Conservation (phyloP, 2,329 filamentous ascomycete genomes). For the Hyphodiscus sp. region DNA sequence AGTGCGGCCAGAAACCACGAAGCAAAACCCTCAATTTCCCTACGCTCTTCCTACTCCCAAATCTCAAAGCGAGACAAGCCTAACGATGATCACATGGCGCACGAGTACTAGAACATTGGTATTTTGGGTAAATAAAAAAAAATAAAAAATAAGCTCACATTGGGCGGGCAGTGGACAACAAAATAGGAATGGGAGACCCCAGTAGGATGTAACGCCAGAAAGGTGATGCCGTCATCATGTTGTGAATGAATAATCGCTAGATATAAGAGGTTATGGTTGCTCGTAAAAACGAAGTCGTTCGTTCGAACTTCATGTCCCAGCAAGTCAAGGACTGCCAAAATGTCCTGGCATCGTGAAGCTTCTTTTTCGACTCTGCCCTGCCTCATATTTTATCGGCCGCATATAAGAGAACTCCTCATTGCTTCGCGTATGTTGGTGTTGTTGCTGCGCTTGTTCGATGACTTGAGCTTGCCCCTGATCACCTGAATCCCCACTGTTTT, state of each 20-base stretch:
- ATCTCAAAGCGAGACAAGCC: neutral
- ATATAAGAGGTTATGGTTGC: neutral
- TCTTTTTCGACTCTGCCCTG: conserved; percentile 25
- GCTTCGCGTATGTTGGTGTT: conserved; percentile 19
- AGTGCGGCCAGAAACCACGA: neutral
- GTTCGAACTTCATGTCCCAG: neutral
- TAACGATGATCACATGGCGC: neutral
- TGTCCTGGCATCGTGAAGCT: conserved; percentile 24
- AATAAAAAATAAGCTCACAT: neutral
- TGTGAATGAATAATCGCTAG: neutral
- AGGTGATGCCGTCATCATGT: neutral
- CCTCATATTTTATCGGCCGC: conserved; percentile 21
- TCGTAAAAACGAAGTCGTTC: neutral
- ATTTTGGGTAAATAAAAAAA: neutral
- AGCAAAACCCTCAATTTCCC: neutral
- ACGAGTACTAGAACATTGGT: neutral
- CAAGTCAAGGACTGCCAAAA: conserved; percentile 19
- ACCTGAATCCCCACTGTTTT: conserved; percentile 18
- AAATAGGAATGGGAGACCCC: neutral
- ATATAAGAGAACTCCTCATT: conserved; percentile 22
- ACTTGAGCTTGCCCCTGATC: conserved; percentile 13
- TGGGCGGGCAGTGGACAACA: neutral
- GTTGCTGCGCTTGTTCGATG: conserved; percentile 9
- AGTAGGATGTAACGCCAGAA: neutral
- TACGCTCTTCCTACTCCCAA: neutral